Base-by-base conservation (phyloP, 2,329 filamentous ascomycete genomes). In the Acephala macrosclerotiorum region DNA sequence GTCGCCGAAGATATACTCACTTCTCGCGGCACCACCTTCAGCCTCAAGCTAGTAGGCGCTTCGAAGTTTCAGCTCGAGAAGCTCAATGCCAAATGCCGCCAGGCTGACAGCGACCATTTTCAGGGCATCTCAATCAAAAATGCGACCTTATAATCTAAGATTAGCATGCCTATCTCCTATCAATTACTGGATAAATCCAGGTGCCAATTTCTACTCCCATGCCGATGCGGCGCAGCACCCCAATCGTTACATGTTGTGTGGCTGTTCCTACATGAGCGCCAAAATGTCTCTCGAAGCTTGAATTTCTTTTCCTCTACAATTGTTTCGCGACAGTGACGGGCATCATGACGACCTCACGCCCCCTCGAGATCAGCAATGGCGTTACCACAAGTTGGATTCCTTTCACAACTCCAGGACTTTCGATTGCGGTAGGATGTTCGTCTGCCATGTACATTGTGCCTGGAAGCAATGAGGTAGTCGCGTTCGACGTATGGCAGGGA, bases 351-450 rank as follows among this genome's bases (percentile, higher is more conserved):
- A 65, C 66, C 11, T 68, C 64, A 29, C 63, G 59, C 45, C 55
- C 57, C 20, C 35, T 58, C 40, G 67, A 66, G 26, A 58, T 63
- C 49, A 65, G 63, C 20, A 66, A 65, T 65, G 67, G 67, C 36
- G 57, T 66, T 42, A 65, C 61, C 14, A 68, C 68, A 22, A 67
- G 22, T 38, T 69, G 66, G 68, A 56, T 67, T n/a, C 62, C 68
- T 6, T 61, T 67, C 25, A 69, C 65, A 29, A 67, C 68, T n/a
- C 42, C 64, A n/a, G 66, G 68, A 25, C 58, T 62, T 9, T 65
- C 66, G 5, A 42, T 60, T 16, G 20, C 55, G 6, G 26, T 62
- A n/a, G 58, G 51, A 29, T 70, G 68, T 35, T 66, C 61, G 7
- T 68, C 60, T 16, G 51, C 61, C 14, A 58, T 70, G 29, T 68